Base-by-base conservation (phyloP, 2,329 filamentous ascomycete species). In the Didymella arachidicola region DNA sequence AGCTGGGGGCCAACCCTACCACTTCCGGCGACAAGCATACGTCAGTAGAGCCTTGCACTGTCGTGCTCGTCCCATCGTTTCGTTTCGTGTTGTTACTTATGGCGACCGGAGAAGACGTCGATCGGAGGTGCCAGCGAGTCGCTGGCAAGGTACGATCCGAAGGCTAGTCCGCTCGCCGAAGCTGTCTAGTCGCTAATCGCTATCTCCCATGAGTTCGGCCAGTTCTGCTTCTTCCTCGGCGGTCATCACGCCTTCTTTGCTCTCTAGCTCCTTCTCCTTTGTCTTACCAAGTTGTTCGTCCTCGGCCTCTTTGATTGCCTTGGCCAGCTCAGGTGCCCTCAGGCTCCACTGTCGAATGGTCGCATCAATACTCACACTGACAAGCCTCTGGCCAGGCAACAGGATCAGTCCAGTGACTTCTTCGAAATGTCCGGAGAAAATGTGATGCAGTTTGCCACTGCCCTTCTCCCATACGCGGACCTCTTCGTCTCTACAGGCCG, bases 211-310 rank as follows among this genome's bases (percentile, higher is more conserved):
- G 74, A 99, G 79, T 64, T 93, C 95, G 14, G 92, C 93, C 64
- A 99, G 81, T 77, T 98, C 95, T 4, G 90, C 89, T 77, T 98
- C 94, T 76, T 99, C 95, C 68, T 98, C 94, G 12, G 87, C 89
- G 5, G 93, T 97, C 77, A 97, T 80, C 71, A 88, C 60, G 38
- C 80, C 74, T 6, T 82, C 80, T 53, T 84, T 83, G 51, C 79
- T 79, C 62, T 74, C 74, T 63, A 78, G 79, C 32, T 77, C 76
- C 53, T 65, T 72, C 57, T 80, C 76, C 29, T 81, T 77, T 51
- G 79, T 77, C 50, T 80, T 72, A 49, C 82, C 81, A 43, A 81
- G 78, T 50, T 81, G 77, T 56, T 80, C 79, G 43, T 80, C 76
- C 61, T 86, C 82, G 43, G 82, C 76, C 44, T 81, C 79, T 38